phyloP scores from a whole-genome alignment of 2,329 filamentous ascomycete genomes.

The Didymella segeticola region DNA sequence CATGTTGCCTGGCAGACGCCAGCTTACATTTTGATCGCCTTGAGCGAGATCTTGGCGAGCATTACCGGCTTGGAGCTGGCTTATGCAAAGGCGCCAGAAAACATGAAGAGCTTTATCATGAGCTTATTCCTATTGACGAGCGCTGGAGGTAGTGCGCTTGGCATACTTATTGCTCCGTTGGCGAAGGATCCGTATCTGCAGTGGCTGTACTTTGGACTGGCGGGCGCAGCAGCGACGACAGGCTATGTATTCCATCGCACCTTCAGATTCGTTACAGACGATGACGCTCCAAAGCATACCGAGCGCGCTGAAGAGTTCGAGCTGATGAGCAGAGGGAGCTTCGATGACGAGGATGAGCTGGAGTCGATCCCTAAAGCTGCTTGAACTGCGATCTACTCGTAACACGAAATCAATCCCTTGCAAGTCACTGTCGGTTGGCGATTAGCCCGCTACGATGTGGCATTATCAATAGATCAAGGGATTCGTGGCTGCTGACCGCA shows the following conservation, averaged over 20 bases:
- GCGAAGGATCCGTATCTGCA: conserved; percentile 69
- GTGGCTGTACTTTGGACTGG: conserved; percentile 71
- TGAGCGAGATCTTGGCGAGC: conserved; percentile 56
- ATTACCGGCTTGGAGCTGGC: conserved; percentile 57
- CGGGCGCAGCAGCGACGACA: conserved; percentile 55
- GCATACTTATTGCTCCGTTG: conserved; percentile 66
- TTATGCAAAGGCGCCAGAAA: conserved; percentile 55
- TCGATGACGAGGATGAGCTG: background rate
- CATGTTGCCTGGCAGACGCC: conserved; percentile 56
- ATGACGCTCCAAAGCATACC: background rate
- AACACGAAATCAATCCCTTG: too few relatives aligned
- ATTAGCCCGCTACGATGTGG: too few relatives aligned
- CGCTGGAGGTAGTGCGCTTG: conserved; percentile 65
- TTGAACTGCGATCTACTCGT: background rate
- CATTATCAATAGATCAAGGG: background rate
- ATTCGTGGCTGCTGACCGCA: background rate
- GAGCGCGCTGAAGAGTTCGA: conserved; percentile 26
- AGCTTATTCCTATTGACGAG: conserved; percentile 67
- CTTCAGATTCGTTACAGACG: conserved; percentile 47
- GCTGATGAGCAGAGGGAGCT: conserved; percentile 7
- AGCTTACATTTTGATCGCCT: conserved; percentile 54
- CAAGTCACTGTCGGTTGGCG: background rate
- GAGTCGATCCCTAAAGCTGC: background rate
- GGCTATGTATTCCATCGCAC: conserved; percentile 62
- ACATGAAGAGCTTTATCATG: conserved; percentile 59